Base-by-base conservation (phyloP, 306 rosid species). In the Citrullus colocynthis region DNA sequence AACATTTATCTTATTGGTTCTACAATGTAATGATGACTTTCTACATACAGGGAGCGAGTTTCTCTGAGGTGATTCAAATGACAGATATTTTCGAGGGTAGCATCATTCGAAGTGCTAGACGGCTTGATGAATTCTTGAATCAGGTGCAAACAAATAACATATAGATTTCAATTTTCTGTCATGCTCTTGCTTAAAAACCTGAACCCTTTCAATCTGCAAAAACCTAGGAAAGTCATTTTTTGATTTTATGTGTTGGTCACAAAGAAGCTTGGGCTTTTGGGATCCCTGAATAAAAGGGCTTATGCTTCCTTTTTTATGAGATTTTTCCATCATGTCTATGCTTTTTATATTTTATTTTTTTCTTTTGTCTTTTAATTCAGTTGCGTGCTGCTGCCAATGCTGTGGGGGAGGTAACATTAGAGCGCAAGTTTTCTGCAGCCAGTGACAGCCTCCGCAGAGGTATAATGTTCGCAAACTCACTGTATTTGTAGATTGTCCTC, bases 21-120 rank as follows among this genome's bases (percentile, higher is more conserved):
- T 70, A 70, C 51, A 65, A 5, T 24, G 57, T 70, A 70, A 45
- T 11, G 12, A 42, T 69, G 18, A 32, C 15, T 79, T 57, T 80
- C 7, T 8, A 57, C 36, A 52, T 44, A 73, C 86, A 95, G 97
- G 99, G 97, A 58, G 84, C 97, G 63, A 88, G 21, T 85, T 95
- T 95, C 84, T 86, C 88, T 0, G 99, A 95, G 52, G 93, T 95
- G 83, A 95, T 89, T 81, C 97, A 95, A 85, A 95, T 92, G 97
- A 95, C 99, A 18, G 99, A 92, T 83, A 88, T 95, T 62, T 95
- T 95, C 83, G 97, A 95, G 85, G 99, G 99, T 57, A 95, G 97
- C 85, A 90, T 95, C 78, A 90, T 95, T 64, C 89, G 99, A 83
- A 88, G 96, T 85, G 96, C 97, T 58, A 95, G 97, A 88, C 87